Evolutionary conservation across 2,329 filamentous ascomycete species (phyloP).

Genomic region (Colletotrichum brevisporum): DNA sequence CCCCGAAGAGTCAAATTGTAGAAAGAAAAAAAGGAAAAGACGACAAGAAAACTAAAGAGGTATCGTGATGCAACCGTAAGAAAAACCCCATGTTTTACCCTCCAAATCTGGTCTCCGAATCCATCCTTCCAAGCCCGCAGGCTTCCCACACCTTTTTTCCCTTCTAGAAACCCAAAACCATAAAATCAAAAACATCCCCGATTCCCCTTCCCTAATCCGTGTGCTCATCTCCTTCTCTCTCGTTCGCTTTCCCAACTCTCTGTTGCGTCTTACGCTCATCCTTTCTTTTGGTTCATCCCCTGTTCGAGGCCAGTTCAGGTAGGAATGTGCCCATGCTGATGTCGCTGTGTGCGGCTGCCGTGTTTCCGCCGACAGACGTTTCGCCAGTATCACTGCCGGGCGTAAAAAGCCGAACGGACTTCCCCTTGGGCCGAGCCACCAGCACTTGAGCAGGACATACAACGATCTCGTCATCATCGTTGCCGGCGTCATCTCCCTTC

Average conservation of each 20-base stretch:
- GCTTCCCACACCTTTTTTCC: constrained; percentile 23
- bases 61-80: constrained; percentile 32
- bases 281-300: constrained; percentile 19
- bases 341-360: constrained; percentile 50
- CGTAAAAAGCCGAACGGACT: constrained; percentile 55
- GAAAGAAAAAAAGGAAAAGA: constrained; percentile 1
- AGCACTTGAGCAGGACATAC: constrained; percentile 96
- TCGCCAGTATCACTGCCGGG: constrained; percentile 68
- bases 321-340: constrained; percentile 50
- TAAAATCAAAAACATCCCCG: not conserved
- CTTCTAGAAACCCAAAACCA: too few relatives aligned
- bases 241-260: constrained; percentile 3
- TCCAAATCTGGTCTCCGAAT: constrained; percentile 7
- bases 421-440: constrained; percentile 70
- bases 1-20: not conserved
- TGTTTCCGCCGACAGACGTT: constrained; percentile 55
- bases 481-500: constrained; percentile 89
- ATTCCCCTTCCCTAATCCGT: not conserved
- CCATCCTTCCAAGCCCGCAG: constrained; percentile 11
- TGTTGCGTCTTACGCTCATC: constrained; percentile 1
- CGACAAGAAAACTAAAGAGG: constrained; percentile 23
- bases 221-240: not conserved
- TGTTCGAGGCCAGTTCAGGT: constrained; percentile 46
- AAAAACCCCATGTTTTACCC: not conserved
- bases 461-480: constrained; percentile 94